phyloP scores from a whole-genome alignment of 345 rosid genomes.

The Rhodamnia rubescens region DNA sequence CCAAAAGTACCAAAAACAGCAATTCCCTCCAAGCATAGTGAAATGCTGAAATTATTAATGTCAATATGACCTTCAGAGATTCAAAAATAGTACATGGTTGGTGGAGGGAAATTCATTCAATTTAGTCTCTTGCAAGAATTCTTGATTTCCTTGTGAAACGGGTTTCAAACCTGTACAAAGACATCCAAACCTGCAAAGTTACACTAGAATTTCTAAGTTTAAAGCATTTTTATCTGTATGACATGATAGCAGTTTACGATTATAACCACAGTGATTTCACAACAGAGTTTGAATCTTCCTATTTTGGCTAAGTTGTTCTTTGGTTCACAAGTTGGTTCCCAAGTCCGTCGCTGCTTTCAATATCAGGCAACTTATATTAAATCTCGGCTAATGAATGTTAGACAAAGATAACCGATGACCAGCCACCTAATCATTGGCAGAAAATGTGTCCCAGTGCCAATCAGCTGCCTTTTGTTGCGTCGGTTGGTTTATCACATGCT shows the following conservation, averaged over 20 bases:
- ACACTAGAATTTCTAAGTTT: accelerated
- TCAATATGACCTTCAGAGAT: not conserved
- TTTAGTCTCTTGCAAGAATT: not conserved
- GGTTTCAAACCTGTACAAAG: not conserved
- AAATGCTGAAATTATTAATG: not conserved
- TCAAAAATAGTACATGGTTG: not conserved
- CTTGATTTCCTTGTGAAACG: not conserved
- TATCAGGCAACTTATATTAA: not conserved
- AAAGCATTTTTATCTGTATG: not conserved
- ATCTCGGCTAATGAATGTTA: not conserved
- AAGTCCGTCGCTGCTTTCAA: not conserved
- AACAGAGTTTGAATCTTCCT: not conserved
- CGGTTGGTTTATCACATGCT: not conserved
- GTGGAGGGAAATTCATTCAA: not conserved
- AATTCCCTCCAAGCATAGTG: not conserved
- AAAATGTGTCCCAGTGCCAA: not conserved
- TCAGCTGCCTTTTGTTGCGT: not conserved
- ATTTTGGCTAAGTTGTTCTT: not conserved
- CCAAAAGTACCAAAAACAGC: not conserved
- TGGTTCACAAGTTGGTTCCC: not conserved
- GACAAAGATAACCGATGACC: not conserved
- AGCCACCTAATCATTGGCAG: not conserved
- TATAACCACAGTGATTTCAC: not conserved
- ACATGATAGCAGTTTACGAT: not conserved
- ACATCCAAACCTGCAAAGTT: not conserved